Base-by-base conservation (phyloP, 768 basidiomycete genomes). In the Lentinus tigrinus region DNA sequence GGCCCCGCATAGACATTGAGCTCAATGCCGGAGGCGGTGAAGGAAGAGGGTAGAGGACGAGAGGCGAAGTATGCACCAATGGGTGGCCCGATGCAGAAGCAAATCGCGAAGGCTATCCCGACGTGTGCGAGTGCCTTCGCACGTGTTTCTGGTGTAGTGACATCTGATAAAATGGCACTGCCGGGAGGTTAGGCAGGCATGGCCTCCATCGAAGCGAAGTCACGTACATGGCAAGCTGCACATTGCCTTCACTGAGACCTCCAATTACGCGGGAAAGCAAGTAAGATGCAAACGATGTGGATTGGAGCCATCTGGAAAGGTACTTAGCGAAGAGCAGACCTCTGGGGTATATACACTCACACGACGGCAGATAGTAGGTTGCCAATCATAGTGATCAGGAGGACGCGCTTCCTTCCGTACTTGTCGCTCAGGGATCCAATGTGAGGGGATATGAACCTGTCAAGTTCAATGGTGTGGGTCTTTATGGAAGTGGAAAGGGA, bases 1-100 rank as follows among this genome's bases (percentile, higher is more conserved):
- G 97, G 97, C 3, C 84, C 80, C 4, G 91, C 95, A 66, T 96
- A 98, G 11, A 95, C 81, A 66, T 98, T 98, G 54, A 95, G 76
- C 62, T 87, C 88, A 21, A 75, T 70, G 4, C 86, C 85, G 68
- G 80, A 77, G 4, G 79, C 75, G 21, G 69, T 52, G 63, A 87
- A 70, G 13, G 85, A 80, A 14, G 79, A 68, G 2, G 91, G 87
- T 7, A 91, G 72, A 2, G 93, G 91, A 28, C 81, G 82, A n/a
- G 93, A 89, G 2, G 95, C 93, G 73, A 98, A 95, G 76, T 95
- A 96, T 2, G 96, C 96, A 50, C 96, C 96, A 56, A 99, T 87
- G 16, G 93, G 92, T 31, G 96, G 96, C 5, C 93, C 93, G 49
- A 93, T 85, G 70, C 85, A 88, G 74, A 98, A 98, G 70, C 94